Base-by-base conservation (phyloP, 2,329 filamentous ascomycete genomes). In the Diaporthe vaccinii region DNA sequence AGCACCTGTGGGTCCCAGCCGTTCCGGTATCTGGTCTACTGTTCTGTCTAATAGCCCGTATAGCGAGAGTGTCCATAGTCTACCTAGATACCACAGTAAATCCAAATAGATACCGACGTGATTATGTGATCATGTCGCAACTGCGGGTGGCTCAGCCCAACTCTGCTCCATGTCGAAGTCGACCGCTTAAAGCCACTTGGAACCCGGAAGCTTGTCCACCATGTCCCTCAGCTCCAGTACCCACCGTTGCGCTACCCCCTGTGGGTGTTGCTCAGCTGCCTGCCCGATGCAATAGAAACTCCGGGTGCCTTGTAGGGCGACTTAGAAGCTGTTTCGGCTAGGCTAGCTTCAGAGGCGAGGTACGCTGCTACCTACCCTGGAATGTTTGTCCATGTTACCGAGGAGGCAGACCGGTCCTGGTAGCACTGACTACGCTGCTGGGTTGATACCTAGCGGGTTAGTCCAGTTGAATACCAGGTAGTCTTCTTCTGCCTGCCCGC, bases 111-210 rank as follows among this genome's bases (percentile, higher is more conserved):
- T 49, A 49, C 41, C 41, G 51, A 20, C 61, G 39, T 51, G 41
- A 20, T 49, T 17, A 67, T 67, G 41, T 49, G 61, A 46, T 65
- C 39, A 65, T 25, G 25, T 65, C 41, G 59, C 36, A 65, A 46
- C 22, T 31, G 25, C 46, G 3, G 55, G 39, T 44, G 58, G 58
- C 58, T 61, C 41, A 20, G 58, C 36, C 39, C 58, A 41, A 41
- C 36, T 41, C 58, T 44, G 41, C 28, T 34, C n/a, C n/a, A n/a
- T n/a, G n/a, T n/a, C 39, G 25, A 49, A 22, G 36, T 28, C 61
- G 25, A 25, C 25, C 41, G 20, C 41, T 22, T 22, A 12, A 9
- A 25, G 25, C 15, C 41, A 46, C 25, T 14, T 9, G 61, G 61
- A 34, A 31, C 25, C 36, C 10, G 61, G 61, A 46, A 65, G 61